Evolutionary conservation across 108 stramenopile genomes (phyloP).

Genomic region (Schizochytrium sp.): DNA sequence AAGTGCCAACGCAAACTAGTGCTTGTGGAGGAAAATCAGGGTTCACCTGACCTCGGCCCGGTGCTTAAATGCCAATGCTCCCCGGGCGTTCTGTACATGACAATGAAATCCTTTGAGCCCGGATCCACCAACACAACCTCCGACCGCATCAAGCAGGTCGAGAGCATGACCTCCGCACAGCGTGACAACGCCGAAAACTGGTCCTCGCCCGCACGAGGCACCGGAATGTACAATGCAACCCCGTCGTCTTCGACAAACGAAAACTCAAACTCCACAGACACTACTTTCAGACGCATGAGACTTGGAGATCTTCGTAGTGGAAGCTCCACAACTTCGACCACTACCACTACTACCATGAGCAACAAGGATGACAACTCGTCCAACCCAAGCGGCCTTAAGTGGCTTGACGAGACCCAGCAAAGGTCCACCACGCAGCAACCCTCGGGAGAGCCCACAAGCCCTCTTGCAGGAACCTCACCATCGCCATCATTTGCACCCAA

Average conservation of each 20-base stretch:
- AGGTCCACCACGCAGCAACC: background rate
- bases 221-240: background rate
- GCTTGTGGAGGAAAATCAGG: background rate
- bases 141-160: constrained; percentile 41
- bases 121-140: background rate
- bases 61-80: constrained; percentile 21
- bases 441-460: background rate
- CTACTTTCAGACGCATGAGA: background rate
- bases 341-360: background rate
- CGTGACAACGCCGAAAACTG: background rate
- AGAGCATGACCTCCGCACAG: constrained; percentile 2
- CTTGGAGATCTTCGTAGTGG: background rate
- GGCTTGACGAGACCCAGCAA: constrained; percentile 17
- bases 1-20: constrained; percentile 42
- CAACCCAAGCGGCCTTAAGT: background rate
- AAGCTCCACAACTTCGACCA: background rate
- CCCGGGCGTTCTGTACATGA: constrained; percentile 17
- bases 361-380: background rate
- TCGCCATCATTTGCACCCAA: background rate
- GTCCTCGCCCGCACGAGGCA: background rate
- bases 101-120: background rate
- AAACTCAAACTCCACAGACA: background rate
- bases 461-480: background rate
- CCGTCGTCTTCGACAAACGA: background rate
- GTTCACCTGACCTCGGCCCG: constrained; percentile 19